Evolutionary conservation across 2,329 filamentous ascomycete species (phyloP).

Genomic region (Monosporascus sp.): DNA sequence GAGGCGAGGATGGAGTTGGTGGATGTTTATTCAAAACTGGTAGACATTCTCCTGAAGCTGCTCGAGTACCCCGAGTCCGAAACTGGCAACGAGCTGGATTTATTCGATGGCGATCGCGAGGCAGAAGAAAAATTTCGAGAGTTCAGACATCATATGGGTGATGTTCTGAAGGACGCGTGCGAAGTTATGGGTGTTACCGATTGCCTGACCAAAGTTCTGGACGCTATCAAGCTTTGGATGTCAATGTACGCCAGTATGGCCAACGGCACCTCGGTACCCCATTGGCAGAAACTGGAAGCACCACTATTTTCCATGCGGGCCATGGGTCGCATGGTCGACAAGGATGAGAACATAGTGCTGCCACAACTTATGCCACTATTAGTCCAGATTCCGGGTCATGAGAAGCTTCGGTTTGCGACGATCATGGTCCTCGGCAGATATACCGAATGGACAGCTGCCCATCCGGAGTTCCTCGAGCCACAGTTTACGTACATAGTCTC

Average conservation of each 20-base stretch:
- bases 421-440: constrained; percentile 97
- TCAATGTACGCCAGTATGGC: constrained; percentile 73
- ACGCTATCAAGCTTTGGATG: constrained; percentile 84
- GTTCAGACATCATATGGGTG: constrained; percentile 95
- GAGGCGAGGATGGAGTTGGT: constrained; percentile 71
- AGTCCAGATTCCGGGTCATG: constrained; percentile 89
- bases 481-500: constrained; percentile 95
- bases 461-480: constrained; percentile 84
- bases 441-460: constrained; percentile 94
- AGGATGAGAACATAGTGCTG: constrained; percentile 79
- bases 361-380: constrained; percentile 90
- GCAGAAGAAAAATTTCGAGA: constrained; percentile 95
- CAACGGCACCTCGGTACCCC: constrained; percentile 68
- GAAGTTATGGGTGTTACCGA: constrained; percentile 92
- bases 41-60: constrained; percentile 88
- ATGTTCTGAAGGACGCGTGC: constrained; percentile 94
- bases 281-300: constrained; percentile 95
- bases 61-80: constrained; percentile 81
- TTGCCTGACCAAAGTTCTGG: constrained; percentile 83
- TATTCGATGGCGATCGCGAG: constrained; percentile 94
- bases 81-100: constrained; percentile 66
- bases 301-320: constrained; percentile 93
- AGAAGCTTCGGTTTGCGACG: constrained; percentile 96
- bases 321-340: constrained; percentile 93
- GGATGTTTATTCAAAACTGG: constrained; percentile 80